phyloP scores from a whole-genome alignment of 805 yeast species.

The Lachancea fermentati region DNA sequence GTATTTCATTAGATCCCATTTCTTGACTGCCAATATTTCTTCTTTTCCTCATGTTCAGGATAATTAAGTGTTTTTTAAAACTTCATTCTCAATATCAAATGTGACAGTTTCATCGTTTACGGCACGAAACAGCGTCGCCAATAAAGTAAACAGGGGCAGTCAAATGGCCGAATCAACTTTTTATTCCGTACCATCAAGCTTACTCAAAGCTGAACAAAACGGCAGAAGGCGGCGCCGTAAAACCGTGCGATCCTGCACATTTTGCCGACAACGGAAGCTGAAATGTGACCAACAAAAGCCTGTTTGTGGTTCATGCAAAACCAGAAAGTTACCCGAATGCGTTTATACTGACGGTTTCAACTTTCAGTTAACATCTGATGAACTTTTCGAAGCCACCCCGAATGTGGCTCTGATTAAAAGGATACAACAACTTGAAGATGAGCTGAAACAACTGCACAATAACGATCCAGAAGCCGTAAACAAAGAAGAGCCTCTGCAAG shows the following conservation, averaged over 20 bases:
- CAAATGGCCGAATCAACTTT: no score
- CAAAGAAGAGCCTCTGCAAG: background rate
- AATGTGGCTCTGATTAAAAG: slow-evolving; percentile 20
- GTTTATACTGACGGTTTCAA: slow-evolving; percentile 23
- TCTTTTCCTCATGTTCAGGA: no score
- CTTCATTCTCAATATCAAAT: no score
- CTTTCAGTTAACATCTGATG: slow-evolving; percentile 21
- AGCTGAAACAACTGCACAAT: slow-evolving; percentile 13
- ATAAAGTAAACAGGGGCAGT: no score
- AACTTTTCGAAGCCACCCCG: slow-evolving; percentile 21
- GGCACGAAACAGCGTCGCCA: no score
- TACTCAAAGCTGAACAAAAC: no score
- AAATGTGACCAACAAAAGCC: slow-evolving; percentile 53
- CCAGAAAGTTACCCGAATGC: slow-evolving; percentile 29
- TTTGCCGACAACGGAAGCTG: slow-evolving; percentile 59
- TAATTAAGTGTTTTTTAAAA: no score
- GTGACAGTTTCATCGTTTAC: no score
- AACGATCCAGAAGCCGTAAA: background rate
- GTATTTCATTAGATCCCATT: no score
- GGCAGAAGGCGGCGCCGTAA: slow-evolving; percentile 16
- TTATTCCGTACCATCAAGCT: no score
- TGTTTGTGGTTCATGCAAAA: slow-evolving; percentile 38
- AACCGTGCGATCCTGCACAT: slow-evolving; percentile 39
- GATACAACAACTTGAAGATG: slow-evolving; percentile 12
- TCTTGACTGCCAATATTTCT: no score